phyloP scores from a whole-genome alignment of 2,329 filamentous ascomycete genomes.

The Massarina eburnea region DNA sequence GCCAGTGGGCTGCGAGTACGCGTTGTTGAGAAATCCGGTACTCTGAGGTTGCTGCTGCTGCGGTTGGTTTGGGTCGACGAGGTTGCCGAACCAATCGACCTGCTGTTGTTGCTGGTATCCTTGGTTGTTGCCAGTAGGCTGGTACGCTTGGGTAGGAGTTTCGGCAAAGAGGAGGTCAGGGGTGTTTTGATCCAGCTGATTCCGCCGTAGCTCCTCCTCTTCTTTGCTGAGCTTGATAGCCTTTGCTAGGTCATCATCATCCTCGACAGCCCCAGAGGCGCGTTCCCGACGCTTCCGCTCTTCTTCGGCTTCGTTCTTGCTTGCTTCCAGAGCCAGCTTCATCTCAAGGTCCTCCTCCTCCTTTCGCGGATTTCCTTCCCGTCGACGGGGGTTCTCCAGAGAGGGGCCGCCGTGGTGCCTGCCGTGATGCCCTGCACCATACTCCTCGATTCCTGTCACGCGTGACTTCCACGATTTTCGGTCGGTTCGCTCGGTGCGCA shows the following conservation, averaged over 20 bases:
- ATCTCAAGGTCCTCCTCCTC: slow-evolving; percentile 87
- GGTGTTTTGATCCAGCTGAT: slow-evolving; percentile 84
- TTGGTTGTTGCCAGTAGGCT: slow-evolving; percentile 89
- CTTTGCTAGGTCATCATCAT: slow-evolving; percentile 92
- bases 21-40: slow-evolving; percentile 67
- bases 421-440: slow-evolving; percentile 51
- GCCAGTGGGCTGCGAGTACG: slow-evolving; percentile 78
- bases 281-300: slow-evolving; percentile 71
- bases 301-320: slow-evolving; percentile 92
- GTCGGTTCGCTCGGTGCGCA: slow-evolving; percentile 87
- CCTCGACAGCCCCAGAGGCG: slow-evolving; percentile 64
- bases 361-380: slow-evolving; percentile 49
- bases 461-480: slow-evolving; percentile 96
- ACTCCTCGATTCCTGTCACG: slow-evolving; percentile 90
- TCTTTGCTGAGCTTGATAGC: slow-evolving; percentile 93
- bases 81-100: slow-evolving; percentile 97
- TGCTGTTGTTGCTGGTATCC: slow-evolving; percentile 96
- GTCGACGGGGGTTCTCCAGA: slow-evolving; percentile 33
- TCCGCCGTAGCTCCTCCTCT: slow-evolving; percentile 85
- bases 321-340: slow-evolving; percentile 86
- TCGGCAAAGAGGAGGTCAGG: slow-evolving; percentile 88
- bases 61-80: slow-evolving; percentile 71
- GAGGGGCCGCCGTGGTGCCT: slow-evolving; percentile 40
- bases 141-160: slow-evolving; percentile 67
- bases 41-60: slow-evolving; percentile 65